Conservation (phyloP, 2,329 filamentous ascomycete genomes). For the Fusarium goolgardi region DNA sequence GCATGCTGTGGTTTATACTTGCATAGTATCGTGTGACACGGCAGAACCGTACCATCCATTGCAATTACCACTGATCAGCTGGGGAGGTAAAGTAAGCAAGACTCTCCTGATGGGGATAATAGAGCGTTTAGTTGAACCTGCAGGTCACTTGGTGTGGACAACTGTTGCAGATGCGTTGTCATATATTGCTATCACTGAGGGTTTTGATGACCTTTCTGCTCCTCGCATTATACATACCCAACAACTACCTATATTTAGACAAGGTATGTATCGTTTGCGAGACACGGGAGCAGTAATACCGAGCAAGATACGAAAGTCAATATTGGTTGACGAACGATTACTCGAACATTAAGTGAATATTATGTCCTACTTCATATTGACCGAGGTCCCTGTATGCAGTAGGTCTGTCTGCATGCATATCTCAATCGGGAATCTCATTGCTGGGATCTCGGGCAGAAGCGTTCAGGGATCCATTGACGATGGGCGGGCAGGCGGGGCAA, state of each 20-base stretch:
- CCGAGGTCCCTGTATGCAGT: conserved; percentile 22
- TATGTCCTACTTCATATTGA: conserved; percentile 3
- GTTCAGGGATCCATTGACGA: conserved; percentile 11
- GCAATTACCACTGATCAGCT: conserved; percentile 6
- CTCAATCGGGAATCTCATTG: conserved; percentile 29
- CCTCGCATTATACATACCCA: not conserved
- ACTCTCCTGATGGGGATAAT: conserved; percentile 32
- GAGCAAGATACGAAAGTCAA: not conserved
- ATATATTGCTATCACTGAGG: conserved; percentile 19
- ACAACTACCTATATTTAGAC: not conserved
- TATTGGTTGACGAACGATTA: conserved; percentile 9
- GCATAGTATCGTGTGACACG: not conserved
- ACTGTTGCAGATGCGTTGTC: conserved; percentile 27
- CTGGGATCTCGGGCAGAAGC: conserved; percentile 5
- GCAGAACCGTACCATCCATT: not conserved
- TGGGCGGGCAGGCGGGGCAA: not conserved
- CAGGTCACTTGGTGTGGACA: conserved; percentile 34
- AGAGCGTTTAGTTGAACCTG: conserved; percentile 29
- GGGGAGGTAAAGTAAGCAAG: conserved; percentile 12
- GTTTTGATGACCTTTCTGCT: not conserved
- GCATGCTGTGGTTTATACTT: not conserved
- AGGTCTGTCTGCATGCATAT: conserved; percentile 28
- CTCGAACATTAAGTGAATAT: conserved; percentile 1
- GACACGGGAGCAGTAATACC: not conserved
- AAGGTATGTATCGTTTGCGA: not conserved